phyloP scores from a whole-genome alignment of 108 stramenopile genomes.

The Skeletonema marinoi region DNA sequence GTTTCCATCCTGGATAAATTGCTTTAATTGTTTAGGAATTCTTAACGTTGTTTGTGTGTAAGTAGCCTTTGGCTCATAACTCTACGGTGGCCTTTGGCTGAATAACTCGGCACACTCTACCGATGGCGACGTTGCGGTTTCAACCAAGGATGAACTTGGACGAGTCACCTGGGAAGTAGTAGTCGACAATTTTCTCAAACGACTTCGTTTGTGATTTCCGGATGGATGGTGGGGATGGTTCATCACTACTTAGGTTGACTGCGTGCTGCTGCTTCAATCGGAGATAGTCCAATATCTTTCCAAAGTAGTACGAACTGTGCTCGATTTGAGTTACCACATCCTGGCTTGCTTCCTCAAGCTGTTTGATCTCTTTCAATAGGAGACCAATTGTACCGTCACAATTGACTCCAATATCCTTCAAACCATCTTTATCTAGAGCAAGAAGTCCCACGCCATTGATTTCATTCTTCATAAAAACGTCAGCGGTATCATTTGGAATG shows the following conservation, averaged over 20 bases:
- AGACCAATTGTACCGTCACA: no score
- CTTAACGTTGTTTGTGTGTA: not conserved
- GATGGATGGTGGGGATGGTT: not conserved
- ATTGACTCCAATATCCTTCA: conserved; percentile 20
- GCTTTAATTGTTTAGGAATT: not conserved
- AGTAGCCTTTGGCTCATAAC: not conserved
- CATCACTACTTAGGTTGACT: no score
- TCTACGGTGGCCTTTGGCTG: no score
- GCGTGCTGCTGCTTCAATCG: not conserved
- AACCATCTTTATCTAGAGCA: conserved; percentile 15
- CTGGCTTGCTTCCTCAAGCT: no score
- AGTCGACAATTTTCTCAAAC: not conserved
- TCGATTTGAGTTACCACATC: no score
- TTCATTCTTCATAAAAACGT: not conserved
- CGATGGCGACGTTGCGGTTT: not conserved
- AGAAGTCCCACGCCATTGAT: conserved; percentile 14
- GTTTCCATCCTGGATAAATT: no score
- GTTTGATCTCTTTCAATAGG: no score
- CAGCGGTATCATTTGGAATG: not conserved
- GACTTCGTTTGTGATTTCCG: not conserved
- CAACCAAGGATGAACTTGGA: conserved; percentile 3
- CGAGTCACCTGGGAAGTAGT: not conserved
- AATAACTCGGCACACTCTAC: not conserved
- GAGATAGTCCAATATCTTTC: not conserved
- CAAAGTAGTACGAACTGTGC: no score